Evolutionary conservation across 441 rosid species (phyloP), one percentile per base, ranked within the genome.

Genomic region (Sinapis alba): DNA sequence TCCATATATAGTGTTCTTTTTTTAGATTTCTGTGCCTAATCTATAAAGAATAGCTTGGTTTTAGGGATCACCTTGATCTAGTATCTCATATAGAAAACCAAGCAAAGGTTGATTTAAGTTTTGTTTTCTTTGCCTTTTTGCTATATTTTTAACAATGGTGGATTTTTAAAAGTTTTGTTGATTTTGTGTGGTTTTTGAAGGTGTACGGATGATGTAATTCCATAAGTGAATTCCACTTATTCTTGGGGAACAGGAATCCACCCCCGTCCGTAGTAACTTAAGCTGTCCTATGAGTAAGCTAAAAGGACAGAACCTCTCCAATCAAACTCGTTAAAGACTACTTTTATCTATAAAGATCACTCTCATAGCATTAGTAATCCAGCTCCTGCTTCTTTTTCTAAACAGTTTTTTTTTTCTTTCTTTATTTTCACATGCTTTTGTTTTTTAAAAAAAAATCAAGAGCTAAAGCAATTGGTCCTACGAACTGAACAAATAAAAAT

Each of bases 191-290:
- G 41, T 18, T 70, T n/a, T 32, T 62, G 20, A 51, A 60, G 47
- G 36, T 66, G 73, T 78, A 78, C 73, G 69, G 77, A 72, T 66
- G 47, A 19, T 34, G 26, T 77, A 71, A 36, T 65, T 59, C 62
- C 56, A 58, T 71, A 45, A 7, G 66, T 71, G 75, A 77, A 59
- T 65, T 53, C 26, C 60, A 45, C 63, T 26, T 30, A 53, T 51
- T 61, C 54, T 32, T 47, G 61, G 38, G 60, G 69, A 72, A 72
- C 62, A 72, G 76, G 62, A 71, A 72, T 62, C 74, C 65, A 59
- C 58, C 74, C 74, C 58, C 65, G 12, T 56, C 64, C 15, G 36
- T 57, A 56, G 73, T 56, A 69, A 36, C 64, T 69, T 26, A 56
- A 56, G 36, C 8, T 72, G 69, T 61, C 75, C 53, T 2, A 53